Evolutionary conservation across 129 eudicot genomes (phyloP).

Genomic region (Flaveria sonorensis): DNA sequence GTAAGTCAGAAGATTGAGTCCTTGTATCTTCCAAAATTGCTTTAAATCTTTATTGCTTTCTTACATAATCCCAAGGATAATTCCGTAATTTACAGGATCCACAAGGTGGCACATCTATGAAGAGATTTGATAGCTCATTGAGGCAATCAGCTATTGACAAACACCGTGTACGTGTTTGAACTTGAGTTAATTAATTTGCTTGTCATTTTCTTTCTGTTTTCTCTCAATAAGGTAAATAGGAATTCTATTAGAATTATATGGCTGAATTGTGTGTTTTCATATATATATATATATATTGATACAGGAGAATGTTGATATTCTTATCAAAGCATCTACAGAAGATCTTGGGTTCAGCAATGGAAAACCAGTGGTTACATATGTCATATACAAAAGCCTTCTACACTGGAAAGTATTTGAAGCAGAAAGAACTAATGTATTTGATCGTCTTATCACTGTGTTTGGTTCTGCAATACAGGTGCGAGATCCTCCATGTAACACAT

Average conservation of each 20-base stretch:
- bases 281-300: not conserved
- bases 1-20: constrained; percentile 36
- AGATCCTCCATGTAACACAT: constrained; percentile 17
- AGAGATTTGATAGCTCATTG: constrained; percentile 51
- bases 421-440: constrained; percentile 85
- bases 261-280: not conserved
- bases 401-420: constrained; percentile 98
- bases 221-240: constrained; percentile 10
- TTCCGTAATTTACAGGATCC: constrained; percentile 50
- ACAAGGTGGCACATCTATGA: constrained; percentile 44
- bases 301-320: constrained; percentile 91
- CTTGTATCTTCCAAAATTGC: not conserved
- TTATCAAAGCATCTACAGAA: constrained; percentile 68
- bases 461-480: constrained; percentile 91
- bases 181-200: constrained; percentile 15
- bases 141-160: constrained; percentile 58
- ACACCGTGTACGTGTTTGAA: constrained; percentile 65
- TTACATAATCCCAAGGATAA: constrained; percentile 17
- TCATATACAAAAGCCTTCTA: constrained; percentile 87
- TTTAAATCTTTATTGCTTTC: constrained; percentile 13
- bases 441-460: constrained; percentile 83
- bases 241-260: not conserved
- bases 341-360: constrained; percentile 90
- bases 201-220: constrained; percentile 5
- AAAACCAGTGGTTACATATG: constrained; percentile 86